Percentiles rank a stretch among this genome's conserved stretches.
Conservation (phyloP, 2,329 filamentous ascomycete species). For the Pleoardoris graminearum region DNA sequence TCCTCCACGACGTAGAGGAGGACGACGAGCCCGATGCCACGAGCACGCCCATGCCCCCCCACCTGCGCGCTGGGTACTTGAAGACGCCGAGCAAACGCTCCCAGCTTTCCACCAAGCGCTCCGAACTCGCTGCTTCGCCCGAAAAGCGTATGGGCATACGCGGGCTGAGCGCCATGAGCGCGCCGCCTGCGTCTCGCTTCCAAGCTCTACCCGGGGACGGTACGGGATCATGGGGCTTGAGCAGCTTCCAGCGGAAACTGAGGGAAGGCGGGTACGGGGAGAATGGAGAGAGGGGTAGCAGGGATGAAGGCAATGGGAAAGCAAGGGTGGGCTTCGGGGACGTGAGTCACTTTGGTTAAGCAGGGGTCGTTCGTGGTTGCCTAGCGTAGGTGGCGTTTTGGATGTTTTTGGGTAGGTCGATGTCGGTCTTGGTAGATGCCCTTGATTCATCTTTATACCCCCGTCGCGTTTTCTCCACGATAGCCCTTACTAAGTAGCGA, state of each 20-base stretch:
- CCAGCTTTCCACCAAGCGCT: too few relatives aligned
- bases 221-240: constrained; percentile 22
- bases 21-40: constrained; percentile 22
- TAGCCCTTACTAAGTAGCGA: too few relatives aligned
- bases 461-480: too few relatives aligned
- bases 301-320: constrained; percentile 12
- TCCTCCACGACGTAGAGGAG: constrained; percentile 24
- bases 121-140: too few relatives aligned
- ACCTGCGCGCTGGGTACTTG: constrained; percentile 41
- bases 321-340: constrained; percentile 28
- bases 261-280: constrained; percentile 34
- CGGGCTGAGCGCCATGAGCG: constrained; percentile 30
- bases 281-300: constrained; percentile 3
- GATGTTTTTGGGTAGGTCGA: neutral
- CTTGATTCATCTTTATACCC: neutral
- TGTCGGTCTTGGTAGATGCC: neutral
- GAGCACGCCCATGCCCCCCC: constrained; percentile 29
- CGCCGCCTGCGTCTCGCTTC: constrained; percentile 28
- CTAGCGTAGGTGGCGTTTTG: neutral
- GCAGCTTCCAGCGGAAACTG: constrained; percentile 39
- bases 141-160: constrained; percentile 22
- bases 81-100: constrained; percentile 52
- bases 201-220: neutral
- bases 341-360: constrained; percentile 24
- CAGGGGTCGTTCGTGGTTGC: neutral